Evolutionary conservation across 352 stramenopile species (phyloP), one percentile per base, ranked within the genome.

Genomic region (Pythium volutum): DNA sequence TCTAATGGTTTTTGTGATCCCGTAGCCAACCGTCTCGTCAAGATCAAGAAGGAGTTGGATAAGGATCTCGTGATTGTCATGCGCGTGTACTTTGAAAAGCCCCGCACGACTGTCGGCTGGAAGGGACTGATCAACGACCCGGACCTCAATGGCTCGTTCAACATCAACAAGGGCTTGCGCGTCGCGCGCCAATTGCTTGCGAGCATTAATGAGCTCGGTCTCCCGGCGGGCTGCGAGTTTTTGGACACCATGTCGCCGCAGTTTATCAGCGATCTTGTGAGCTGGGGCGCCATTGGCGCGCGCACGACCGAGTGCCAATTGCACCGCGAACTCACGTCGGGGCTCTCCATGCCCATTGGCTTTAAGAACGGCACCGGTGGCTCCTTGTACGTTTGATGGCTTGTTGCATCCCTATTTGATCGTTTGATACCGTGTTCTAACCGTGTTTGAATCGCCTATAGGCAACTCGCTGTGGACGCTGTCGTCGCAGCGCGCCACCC

Each of bases 71-170:
- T 95, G 33, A 91, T 96, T 57, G 69, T 96, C 66, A 96, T 96
- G 88, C 87, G 88, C 49, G 84, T 94, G 62, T 96, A 96, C 78
- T 96, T 96, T 63, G 88, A 96, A 62, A 96, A 96, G 69, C 88
- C 88, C 25, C 82, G 88, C 43, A 96, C 88, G 34, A 96, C 88
- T 9, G 82, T 96, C 2, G 88, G 88, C 46, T 96, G 88, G 88
- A 96, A 96, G 62, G 88, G 88, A 9, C 64, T 96, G 65, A 96
- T 96, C 74, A 96, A 96, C 67, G 86, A 96, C 69, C 88, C 88
- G 49, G 84, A 96, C 64, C 82, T 96, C 39, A 76, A 95, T 47
- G 85, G 84, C 64, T 91, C 85, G 31, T 96, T 95, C 72, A 95
- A 96, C 70, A 96, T 96, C 72, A 96, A 96, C 81, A 95, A 96